These are phyloP conservation scores for Theileria sp. DNA, from an alignment of 169 alveolate genomes.

Conservation along the genomic window DNA sequence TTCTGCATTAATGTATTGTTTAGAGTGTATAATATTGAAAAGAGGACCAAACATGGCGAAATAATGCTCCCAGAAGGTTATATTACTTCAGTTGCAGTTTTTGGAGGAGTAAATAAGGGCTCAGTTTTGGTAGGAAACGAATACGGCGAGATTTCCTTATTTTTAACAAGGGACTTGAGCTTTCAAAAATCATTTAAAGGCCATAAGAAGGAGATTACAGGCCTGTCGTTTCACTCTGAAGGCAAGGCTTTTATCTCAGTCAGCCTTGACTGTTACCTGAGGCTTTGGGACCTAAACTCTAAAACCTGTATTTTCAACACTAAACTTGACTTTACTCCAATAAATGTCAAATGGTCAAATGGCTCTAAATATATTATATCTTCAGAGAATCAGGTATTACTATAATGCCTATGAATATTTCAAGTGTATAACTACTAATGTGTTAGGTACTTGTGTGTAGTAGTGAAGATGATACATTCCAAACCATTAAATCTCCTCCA, in stretches of 20 bases:
- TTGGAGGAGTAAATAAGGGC: conserved; percentile 44
- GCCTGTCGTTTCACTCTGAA: conserved; percentile 51
- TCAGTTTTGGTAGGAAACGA: conserved; percentile 57
- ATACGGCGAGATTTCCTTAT: conserved; percentile 41
- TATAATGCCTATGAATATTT: background rate
- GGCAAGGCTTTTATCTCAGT: conserved; percentile 53
- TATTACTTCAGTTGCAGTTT: conserved; percentile 40
- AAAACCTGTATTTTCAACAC: conserved; percentile 54
- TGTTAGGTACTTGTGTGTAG: conserved; percentile 7
- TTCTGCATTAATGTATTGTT: background rate
- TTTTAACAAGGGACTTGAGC: conserved; percentile 20
- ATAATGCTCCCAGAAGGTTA: conserved; percentile 58
- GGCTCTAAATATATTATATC: background rate
- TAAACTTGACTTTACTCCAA: conserved; percentile 19
- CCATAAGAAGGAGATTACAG: conserved; percentile 43
- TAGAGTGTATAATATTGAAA: conserved; percentile 49
- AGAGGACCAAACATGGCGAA: conserved; percentile 63
- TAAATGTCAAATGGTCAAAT: conserved; percentile 45
- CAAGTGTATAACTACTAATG: background rate
- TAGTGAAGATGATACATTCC: conserved; percentile 4
- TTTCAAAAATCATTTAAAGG: conserved; percentile 47
- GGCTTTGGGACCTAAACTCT: conserved; percentile 65
- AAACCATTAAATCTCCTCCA: background rate
- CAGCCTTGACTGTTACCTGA: conserved; percentile 28
- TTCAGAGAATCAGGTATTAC: conserved; percentile 1